phyloP scores from a whole-genome alignment of 2,329 filamentous ascomycete species.

The Fusarium nodosum region DNA sequence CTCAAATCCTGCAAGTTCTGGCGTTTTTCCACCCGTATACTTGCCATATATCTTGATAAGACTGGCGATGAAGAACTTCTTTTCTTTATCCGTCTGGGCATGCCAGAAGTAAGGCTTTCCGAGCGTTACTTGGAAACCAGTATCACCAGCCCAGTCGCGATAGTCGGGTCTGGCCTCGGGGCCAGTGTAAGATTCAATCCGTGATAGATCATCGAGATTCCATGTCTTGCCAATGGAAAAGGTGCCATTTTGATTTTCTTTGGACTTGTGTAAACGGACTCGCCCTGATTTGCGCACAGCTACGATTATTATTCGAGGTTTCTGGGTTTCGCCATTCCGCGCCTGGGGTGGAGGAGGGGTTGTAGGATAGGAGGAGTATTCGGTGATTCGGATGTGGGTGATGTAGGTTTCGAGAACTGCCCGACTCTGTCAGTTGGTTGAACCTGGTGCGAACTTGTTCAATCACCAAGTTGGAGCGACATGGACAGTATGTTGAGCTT shows the following conservation, averaged over 20 bases:
- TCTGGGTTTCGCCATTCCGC: conserved; percentile 79
- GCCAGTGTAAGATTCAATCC: conserved; percentile 85
- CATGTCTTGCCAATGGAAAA: conserved; percentile 99
- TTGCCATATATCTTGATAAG: conserved; percentile 96
- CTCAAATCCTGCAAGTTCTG: conserved; percentile 86
- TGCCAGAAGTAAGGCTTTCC: conserved; percentile 98
- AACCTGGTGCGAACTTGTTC: neutral
- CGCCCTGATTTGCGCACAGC: conserved; percentile 92
- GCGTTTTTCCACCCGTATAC: conserved; percentile 88
- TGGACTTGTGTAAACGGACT: conserved; percentile 95
- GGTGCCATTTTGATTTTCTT: conserved; percentile 92
- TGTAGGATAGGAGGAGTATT: conserved; percentile 87
- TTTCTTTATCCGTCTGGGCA: conserved; percentile 92
- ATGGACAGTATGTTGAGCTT: conserved; percentile 2
- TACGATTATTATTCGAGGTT: conserved; percentile 91
- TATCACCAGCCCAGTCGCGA: conserved; percentile 83
- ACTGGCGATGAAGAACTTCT: conserved; percentile 98
- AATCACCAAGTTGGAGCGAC: conserved; percentile 1
- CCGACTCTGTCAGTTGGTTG: conserved; percentile 19
- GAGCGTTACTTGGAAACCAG: conserved; percentile 88
- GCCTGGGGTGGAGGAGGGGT: conserved; percentile 85
- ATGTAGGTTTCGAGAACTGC: conserved; percentile 86
- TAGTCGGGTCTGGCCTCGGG: conserved; percentile 68
- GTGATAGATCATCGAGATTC: conserved; percentile 90
- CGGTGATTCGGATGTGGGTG: conserved; percentile 91